Percentiles rank a stretch among this genome's conserved stretches.
These are phyloP conservation scores for Tolypocladium sp. DNA, from an alignment of 2,329 filamentous ascomycete genomes.

Conservation along the genomic window DNA sequence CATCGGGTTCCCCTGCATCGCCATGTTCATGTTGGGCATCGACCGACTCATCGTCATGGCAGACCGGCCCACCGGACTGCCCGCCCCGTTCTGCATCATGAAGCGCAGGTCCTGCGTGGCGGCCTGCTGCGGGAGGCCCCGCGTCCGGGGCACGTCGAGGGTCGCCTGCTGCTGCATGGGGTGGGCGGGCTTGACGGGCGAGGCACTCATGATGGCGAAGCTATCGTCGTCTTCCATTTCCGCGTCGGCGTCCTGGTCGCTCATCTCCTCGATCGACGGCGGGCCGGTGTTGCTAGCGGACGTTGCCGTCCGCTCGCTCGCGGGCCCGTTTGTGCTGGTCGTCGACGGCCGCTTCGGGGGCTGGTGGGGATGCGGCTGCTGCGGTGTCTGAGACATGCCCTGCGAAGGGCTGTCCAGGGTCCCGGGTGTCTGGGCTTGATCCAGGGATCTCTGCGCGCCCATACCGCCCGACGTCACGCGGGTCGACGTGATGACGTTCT, in stretches of 20 bases:
- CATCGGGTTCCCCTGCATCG: slow-evolving; percentile 28
- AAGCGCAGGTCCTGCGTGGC: slow-evolving; percentile 27
- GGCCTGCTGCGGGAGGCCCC: slow-evolving; percentile 23
- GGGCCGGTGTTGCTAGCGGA: slow-evolving; percentile 24
- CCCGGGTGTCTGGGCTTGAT: slow-evolving; percentile 17
- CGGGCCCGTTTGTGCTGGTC: slow-evolving; percentile 23
- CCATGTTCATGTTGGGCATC: slow-evolving; percentile 36
- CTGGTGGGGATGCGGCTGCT: slow-evolving; percentile 10
- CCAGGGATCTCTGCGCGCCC: slow-evolving; percentile 39
- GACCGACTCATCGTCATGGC: slow-evolving; percentile 32
- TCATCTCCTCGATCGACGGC: slow-evolving; percentile 35
- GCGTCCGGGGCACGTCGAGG: slow-evolving; percentile 34
- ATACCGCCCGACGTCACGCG: slow-evolving; percentile 35
- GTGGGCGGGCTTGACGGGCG: slow-evolving; percentile 25
- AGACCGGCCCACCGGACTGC: slow-evolving; percentile 23
- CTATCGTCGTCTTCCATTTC: slow-evolving; percentile 52
- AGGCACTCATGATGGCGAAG: slow-evolving; percentile 39
- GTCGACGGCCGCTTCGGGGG: slow-evolving; percentile 21
- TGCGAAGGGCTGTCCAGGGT: slow-evolving; percentile 13
- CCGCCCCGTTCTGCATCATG: slow-evolving; percentile 31
- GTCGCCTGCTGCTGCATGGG: slow-evolving; percentile 29
- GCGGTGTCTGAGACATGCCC: slow-evolving; percentile 12
- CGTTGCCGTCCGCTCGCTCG: slow-evolving; percentile 23
- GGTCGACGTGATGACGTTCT: slow-evolving; percentile 45
- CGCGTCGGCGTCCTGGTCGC: slow-evolving; percentile 32